phyloP scores from a whole-genome alignment of 2,329 filamentous ascomycete genomes.

The Lachnellula cervina region DNA sequence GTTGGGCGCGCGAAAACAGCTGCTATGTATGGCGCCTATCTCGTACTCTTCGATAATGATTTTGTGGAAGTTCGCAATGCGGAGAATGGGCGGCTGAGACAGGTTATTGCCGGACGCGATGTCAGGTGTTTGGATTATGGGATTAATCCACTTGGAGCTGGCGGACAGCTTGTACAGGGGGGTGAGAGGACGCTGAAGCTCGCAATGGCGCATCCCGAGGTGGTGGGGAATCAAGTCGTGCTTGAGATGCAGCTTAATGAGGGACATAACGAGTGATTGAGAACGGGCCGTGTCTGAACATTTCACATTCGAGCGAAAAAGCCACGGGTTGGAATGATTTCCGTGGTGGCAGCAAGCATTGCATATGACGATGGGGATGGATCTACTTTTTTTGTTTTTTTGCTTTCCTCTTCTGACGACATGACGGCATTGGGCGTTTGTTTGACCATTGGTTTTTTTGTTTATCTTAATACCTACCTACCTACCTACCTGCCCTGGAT shows the following conservation, averaged over 20 bases:
- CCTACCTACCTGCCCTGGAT: no score
- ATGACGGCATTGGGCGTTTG: no score
- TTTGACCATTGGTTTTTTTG: no score
- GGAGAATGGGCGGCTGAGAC: constrained; percentile 86
- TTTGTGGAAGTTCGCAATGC: constrained; percentile 97
- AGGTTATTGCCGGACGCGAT: constrained; percentile 89
- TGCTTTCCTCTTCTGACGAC: no score
- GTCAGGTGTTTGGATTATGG: constrained; percentile 89
- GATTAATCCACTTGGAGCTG: constrained; percentile 49
- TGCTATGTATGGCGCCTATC: constrained; percentile 85
- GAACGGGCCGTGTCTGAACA: background rate
- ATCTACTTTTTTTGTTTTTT: no score
- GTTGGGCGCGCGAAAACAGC: constrained; percentile 86
- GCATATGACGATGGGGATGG: no score
- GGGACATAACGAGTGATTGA: constrained; percentile 50
- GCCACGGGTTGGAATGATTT: no score
- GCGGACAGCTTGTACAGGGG: constrained; percentile 35
- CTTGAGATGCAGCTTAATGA: constrained; percentile 91
- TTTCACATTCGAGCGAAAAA: no score
- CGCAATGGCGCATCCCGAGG: constrained; percentile 88
- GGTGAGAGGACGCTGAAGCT: constrained; percentile 75
- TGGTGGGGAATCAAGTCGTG: constrained; percentile 78
- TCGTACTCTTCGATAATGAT: constrained; percentile 90
- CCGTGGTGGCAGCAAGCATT: no score
- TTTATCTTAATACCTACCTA: no score